Evolutionary conservation across 208 protist genomes (phyloP).

Genomic region (Trypanosoma avium): DNA sequence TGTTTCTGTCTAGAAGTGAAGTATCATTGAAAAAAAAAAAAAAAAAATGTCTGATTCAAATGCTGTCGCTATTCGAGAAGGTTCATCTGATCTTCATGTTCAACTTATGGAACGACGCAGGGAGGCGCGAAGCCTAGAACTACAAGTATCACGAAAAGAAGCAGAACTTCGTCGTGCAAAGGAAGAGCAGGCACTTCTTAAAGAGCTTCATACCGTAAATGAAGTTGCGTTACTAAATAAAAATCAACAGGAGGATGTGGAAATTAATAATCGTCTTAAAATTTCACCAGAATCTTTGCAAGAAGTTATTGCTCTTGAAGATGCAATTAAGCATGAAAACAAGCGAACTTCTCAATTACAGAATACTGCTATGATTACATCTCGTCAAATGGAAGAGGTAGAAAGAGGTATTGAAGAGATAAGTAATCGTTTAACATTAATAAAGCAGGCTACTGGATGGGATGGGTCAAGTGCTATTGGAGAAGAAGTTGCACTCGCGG

Average conservation of each 20-base stretch:
- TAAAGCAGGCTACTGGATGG: constrained; percentile 66
- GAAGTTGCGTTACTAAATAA: constrained; percentile 77
- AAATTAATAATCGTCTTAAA: constrained; percentile 33
- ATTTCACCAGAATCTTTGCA: constrained; percentile 61
- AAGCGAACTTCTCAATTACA: constrained; percentile 58
- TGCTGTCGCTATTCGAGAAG: constrained; percentile 46
- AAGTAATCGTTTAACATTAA: constrained; percentile 36
- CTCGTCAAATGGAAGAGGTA: constrained; percentile 52
- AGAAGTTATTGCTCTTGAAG: constrained; percentile 61
- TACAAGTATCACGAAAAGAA: constrained; percentile 66
- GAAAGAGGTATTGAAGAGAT: constrained; percentile 59
- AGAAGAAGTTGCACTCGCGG: constrained; percentile 18
- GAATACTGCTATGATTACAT: constrained; percentile 42
- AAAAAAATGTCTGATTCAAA: constrained; percentile 51
- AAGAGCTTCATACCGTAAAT: constrained; percentile 76
- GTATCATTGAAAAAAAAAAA: neutral
- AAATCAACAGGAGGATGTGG: constrained; percentile 18
- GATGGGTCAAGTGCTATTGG: constrained; percentile 32
- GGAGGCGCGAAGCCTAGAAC: constrained; percentile 60
- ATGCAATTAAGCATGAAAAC: constrained; percentile 73
- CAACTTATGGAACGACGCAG: constrained; percentile 50
- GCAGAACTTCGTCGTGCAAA: constrained; percentile 72
- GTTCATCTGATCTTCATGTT: constrained; percentile 17
- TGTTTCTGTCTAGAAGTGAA: neutral
- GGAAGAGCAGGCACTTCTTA: constrained; percentile 77